Evolutionary conservation across 768 basidiomycete species (phyloP).

Genomic region (Boletus fagicola): DNA sequence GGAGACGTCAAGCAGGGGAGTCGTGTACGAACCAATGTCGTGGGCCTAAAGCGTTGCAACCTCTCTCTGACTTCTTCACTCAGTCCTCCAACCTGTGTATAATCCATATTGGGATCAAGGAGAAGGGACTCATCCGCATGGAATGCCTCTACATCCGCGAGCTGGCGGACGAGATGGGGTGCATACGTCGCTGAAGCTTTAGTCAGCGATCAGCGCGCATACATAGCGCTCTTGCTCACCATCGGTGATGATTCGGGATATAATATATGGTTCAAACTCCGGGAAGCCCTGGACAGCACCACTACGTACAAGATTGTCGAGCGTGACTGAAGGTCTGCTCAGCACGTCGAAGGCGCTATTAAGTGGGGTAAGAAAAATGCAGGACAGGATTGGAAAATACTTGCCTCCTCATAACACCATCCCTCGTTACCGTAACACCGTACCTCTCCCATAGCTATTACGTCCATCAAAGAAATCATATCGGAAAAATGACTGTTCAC

Average conservation of each 20-base stretch:
- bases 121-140: conserved; percentile 70
- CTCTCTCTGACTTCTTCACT: conserved; percentile 75
- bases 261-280: conserved; percentile 47
- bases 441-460: conserved; percentile 40
- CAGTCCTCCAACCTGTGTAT: conserved; percentile 59
- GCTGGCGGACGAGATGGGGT: conserved; percentile 66
- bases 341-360: conserved; percentile 75
- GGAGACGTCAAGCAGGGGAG: neutral
- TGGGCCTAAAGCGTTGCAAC: conserved; percentile 57
- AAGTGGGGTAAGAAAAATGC: neutral
- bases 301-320: conserved; percentile 47
- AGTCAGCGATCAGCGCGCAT: conserved; percentile 3
- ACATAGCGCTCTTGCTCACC: conserved; percentile 40
- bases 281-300: conserved; percentile 38
- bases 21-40: conserved; percentile 54
- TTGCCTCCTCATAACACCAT: conserved; percentile 48
- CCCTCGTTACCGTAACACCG: conserved; percentile 42
- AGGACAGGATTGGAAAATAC: neutral
- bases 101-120: conserved; percentile 72
- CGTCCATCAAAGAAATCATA: neutral
- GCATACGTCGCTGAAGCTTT: conserved; percentile 53
- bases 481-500: neutral
- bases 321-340: conserved; percentile 52
- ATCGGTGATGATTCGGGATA: conserved; percentile 67
- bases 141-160: conserved; percentile 72